A percentile compares a stretch with the other conserved stretches of the same genome.
These are phyloP conservation scores for Trichothecium sympodiale DNA, from an alignment of 2,329 filamentous ascomycete species.

Conservation along the genomic window DNA sequence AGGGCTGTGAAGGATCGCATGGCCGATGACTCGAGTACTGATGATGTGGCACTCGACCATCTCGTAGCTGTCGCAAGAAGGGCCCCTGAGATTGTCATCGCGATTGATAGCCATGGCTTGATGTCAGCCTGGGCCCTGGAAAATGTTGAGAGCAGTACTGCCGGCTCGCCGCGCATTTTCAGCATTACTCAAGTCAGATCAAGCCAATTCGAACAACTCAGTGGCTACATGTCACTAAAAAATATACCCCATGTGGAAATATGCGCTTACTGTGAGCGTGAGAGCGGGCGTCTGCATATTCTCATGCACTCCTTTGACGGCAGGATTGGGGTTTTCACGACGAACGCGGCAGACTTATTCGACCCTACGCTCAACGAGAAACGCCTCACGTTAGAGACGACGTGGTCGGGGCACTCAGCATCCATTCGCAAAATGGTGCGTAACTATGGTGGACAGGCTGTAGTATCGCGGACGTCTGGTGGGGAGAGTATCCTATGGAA, in stretches of 20 bases:
- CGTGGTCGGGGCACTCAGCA: slow-evolving; percentile 77
- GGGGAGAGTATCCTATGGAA: slow-evolving; percentile 80
- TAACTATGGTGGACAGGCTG: slow-evolving; percentile 67
- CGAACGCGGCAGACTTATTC: slow-evolving; percentile 67
- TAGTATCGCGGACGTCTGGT: slow-evolving; percentile 69
- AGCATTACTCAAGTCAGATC: slow-evolving; percentile 71
- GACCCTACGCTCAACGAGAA: slow-evolving; percentile 54
- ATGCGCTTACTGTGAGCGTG: slow-evolving; percentile 58
- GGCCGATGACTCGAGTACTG: slow-evolving; percentile 44
- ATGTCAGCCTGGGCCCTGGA: slow-evolving; percentile 93
- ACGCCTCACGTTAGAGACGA: slow-evolving; percentile 50
- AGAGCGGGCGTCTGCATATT: slow-evolving; percentile 56
- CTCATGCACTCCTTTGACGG: slow-evolving; percentile 80
- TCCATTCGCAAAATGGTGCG: slow-evolving; percentile 78
- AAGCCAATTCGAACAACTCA: slow-evolving; percentile 36
- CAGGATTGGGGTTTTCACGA: slow-evolving; percentile 70
- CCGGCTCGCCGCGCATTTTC: slow-evolving; percentile 61
- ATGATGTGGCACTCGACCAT: slow-evolving; percentile 68
- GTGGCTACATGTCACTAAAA: slow-evolving; percentile 14
- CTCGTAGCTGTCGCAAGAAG: slow-evolving; percentile 77
- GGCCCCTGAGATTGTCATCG: slow-evolving; percentile 76
- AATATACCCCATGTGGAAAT: slow-evolving; percentile 49
- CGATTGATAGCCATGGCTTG: slow-evolving; percentile 70
- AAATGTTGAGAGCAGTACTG: slow-evolving; percentile 63
- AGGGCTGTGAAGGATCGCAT: slow-evolving; percentile 52